Evolutionary conservation across 202 grass and related monocot species (phyloP).

Genomic region (Elaeis oleifera): DNA sequence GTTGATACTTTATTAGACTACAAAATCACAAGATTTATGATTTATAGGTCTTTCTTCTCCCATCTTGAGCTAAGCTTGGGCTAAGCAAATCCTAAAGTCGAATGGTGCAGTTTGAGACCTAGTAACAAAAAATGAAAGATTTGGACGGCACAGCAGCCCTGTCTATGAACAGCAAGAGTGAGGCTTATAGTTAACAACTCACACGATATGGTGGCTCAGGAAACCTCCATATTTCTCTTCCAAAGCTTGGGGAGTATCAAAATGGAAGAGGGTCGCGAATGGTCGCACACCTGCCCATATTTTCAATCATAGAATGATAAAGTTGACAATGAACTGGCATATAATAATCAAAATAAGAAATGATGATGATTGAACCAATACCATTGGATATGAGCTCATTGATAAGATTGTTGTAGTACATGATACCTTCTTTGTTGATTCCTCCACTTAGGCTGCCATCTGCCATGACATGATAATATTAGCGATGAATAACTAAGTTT

Average conservation of each 20-base stretch:
- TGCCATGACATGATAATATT: not conserved
- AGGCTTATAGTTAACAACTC: not conserved
- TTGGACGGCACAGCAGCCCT: too few species aligned
- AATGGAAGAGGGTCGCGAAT: slow-evolving; percentile 23
- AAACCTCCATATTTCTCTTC: slow-evolving; percentile 61
- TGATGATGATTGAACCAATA: not conserved
- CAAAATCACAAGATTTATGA: too few species aligned
- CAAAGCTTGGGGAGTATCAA: slow-evolving; percentile 52
- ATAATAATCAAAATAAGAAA: too few species aligned
- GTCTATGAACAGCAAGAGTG: too few species aligned
- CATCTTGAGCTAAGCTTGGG: too few species aligned
- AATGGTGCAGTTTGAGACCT: too few species aligned
- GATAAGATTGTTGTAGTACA: slow-evolving; percentile 43
- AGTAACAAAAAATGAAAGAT: not conserved
- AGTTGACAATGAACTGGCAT: too few species aligned
- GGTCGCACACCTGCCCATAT: slow-evolving; percentile 33
- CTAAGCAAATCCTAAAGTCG: too few species aligned
- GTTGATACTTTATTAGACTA: too few species aligned
- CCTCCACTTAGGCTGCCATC: slow-evolving; percentile 34
- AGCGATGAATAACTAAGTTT: too few species aligned
- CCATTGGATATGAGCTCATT: slow-evolving; percentile 38
- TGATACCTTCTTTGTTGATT: slow-evolving; percentile 31
- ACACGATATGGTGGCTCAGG: slow-evolving; percentile 45
- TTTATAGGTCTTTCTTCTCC: too few species aligned
- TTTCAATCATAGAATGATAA: too few species aligned